Conservation (phyloP, 148 eudicot genomes). For the Rheum nobile region DNA sequence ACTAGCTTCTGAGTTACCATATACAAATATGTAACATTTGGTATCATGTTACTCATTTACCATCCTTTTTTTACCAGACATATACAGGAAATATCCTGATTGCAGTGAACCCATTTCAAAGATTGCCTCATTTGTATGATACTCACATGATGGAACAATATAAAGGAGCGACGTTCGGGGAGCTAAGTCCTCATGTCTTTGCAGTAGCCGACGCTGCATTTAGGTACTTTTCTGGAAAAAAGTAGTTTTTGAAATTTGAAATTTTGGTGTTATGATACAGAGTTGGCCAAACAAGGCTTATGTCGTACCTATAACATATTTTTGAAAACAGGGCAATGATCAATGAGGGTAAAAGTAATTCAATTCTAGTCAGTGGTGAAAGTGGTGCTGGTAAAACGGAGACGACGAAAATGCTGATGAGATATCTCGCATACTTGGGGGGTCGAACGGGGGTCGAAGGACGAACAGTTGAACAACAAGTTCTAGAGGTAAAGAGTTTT, state of each 20-base stretch:
- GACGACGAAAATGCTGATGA: conserved; percentile 99
- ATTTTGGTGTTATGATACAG: too few species aligned
- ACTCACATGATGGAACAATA: conserved; percentile 98
- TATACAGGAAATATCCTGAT: conserved; percentile 96
- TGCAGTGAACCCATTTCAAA: conserved; percentile 97
- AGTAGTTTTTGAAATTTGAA: too few species aligned
- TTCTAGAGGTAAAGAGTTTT: conserved; percentile 68
- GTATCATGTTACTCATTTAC: conserved; percentile 5
- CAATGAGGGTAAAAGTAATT: conserved; percentile 93
- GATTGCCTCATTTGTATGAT: conserved; percentile 90
- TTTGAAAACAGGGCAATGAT: conserved; percentile 73
- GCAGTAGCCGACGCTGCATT: conserved; percentile 90
- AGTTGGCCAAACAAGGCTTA: too few species aligned
- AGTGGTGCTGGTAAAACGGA: conserved; percentile 99
- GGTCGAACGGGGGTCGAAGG: conserved; percentile 97
- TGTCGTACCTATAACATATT: too few species aligned
- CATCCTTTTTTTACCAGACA: conserved; percentile 40
- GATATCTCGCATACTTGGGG: conserved; percentile 91
- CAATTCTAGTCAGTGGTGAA: conserved; percentile 97
- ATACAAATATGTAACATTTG: background rate
- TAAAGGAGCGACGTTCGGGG: conserved; percentile 92
- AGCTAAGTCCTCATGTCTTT: conserved; percentile 98
- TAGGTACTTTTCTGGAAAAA: conserved; percentile 37
- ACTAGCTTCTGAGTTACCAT: background rate
- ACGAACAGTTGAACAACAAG: conserved; percentile 96